These are phyloP conservation scores for Colletotrichum theobromicola DNA, from an alignment of 2,329 filamentous ascomycete genomes.

Conservation along the genomic window DNA sequence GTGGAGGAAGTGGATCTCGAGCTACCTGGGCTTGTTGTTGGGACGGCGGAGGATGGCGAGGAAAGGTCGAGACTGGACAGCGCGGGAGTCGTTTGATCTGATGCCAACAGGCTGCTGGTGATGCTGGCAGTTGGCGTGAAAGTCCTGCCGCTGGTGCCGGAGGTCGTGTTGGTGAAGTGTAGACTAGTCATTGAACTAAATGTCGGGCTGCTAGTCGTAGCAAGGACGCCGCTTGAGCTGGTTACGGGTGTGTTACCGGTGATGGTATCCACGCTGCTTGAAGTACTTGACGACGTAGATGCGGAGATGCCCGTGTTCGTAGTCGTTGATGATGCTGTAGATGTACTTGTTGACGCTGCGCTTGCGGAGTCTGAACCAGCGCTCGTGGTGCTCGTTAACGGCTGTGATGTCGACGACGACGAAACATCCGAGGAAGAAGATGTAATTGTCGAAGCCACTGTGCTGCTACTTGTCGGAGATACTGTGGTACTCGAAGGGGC, in stretches of 20 bases:
- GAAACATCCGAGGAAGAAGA: neutral
- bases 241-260: neutral
- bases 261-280: neutral
- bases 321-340: neutral
- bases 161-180: neutral
- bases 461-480: neutral
- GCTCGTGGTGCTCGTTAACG: neutral
- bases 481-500: neutral
- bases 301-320: neutral
- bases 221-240: neutral
- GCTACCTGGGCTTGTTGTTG: neutral
- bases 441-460: neutral
- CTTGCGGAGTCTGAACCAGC: neutral
- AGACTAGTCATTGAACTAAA: neutral
- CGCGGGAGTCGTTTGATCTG: neutral
- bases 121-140: neutral
- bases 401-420: neutral
- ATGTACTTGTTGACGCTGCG: neutral
- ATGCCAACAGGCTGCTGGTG: neutral
- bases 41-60: rapidly evolving
- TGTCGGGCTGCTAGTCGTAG: rapidly evolving
- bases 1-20: neutral
- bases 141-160: neutral
- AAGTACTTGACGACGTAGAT: neutral
- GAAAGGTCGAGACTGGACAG: rapidly evolving